Evolutionary conservation across 805 yeast genomes (phyloP).

Genomic region (Starmerella lactis-condensi): DNA sequence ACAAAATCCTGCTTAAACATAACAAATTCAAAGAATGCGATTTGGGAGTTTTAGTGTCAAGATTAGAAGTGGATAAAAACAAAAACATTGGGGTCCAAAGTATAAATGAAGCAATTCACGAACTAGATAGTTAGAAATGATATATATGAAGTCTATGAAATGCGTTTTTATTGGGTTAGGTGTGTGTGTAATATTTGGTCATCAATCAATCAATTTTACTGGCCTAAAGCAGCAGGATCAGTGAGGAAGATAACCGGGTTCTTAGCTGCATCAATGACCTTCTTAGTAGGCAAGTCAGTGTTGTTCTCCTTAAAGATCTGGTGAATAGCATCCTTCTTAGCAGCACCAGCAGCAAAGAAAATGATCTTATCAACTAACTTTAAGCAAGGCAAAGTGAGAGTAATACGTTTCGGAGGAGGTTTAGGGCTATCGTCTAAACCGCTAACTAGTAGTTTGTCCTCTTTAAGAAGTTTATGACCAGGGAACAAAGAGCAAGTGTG

Average conservation of each 20-base stretch:
- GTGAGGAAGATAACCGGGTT: conserved; percentile 63
- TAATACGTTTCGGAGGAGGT: conserved; percentile 80
- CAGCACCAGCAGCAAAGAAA: conserved; percentile 79
- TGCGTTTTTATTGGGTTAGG: no score
- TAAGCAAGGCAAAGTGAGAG: conserved; percentile 66
- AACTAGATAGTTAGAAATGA: no score
- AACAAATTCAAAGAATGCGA: conserved; percentile 15
- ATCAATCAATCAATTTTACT: no score
- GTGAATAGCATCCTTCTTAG: conserved; percentile 54
- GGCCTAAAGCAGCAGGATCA: conserved; percentile 55
- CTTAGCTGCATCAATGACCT: conserved; percentile 41
- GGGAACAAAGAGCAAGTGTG: conserved; percentile 91
- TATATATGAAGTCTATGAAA: no score
- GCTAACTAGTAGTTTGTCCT: conserved; percentile 35
- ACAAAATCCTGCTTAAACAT: conserved; percentile 60
- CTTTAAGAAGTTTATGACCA: conserved; percentile 47
- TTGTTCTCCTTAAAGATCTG: conserved; percentile 40
- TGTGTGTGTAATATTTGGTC: no score
- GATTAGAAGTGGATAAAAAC: conserved; percentile 12
- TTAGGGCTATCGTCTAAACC: conserved; percentile 70
- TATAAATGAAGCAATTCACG: conserved; percentile 17
- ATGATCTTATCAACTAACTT: conserved; percentile 37
- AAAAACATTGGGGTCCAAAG: conserved; percentile 18
- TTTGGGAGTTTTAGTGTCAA: conserved; percentile 14
- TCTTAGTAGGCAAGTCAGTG: conserved; percentile 40